phyloP scores from a whole-genome alignment of 2,329 filamentous ascomycete genomes.

The Parastagonospora nodorum region DNA sequence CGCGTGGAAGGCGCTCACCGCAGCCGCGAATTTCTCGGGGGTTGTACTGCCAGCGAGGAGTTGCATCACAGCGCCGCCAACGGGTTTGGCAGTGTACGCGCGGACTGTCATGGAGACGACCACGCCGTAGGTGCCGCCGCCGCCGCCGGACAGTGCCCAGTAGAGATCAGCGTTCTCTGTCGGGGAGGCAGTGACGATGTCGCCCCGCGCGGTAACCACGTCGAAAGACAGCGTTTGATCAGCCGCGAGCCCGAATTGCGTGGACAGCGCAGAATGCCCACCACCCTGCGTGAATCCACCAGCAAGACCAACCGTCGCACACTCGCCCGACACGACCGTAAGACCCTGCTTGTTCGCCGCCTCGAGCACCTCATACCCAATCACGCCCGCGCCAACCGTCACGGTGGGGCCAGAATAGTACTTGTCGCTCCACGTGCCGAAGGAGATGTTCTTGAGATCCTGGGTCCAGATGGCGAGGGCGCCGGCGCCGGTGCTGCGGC shows the following conservation, averaged over 20 bases:
- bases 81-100: constrained; percentile 23
- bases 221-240: constrained; percentile 16
- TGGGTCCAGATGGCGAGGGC: constrained; percentile 28
- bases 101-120: constrained; percentile 34
- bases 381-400: not conserved
- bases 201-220: constrained; percentile 12
- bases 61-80: constrained; percentile 29
- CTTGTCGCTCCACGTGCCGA: constrained; percentile 2
- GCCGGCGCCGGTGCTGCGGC: constrained; percentile 23
- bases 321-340: constrained; percentile 6
- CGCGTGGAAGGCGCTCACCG: constrained; percentile 15
- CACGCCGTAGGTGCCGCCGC: constrained; percentile 17
- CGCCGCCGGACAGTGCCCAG: constrained; percentile 21
- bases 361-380: constrained; percentile 19
- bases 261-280: constrained; percentile 57
- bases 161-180: constrained; percentile 17
- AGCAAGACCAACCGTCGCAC: constrained; percentile 52
- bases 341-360: constrained; percentile 20
- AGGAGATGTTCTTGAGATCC: constrained; percentile 12
- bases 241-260: constrained; percentile 40
- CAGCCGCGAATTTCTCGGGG: constrained; percentile 17
- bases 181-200: constrained; percentile 13
- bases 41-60: constrained; percentile 22
- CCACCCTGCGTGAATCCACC: constrained; percentile 49
- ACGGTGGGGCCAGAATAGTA: constrained; percentile 6